phyloP scores from a whole-genome alignment of 2,329 filamentous ascomycete genomes.

The Aspergillus sp. region DNA sequence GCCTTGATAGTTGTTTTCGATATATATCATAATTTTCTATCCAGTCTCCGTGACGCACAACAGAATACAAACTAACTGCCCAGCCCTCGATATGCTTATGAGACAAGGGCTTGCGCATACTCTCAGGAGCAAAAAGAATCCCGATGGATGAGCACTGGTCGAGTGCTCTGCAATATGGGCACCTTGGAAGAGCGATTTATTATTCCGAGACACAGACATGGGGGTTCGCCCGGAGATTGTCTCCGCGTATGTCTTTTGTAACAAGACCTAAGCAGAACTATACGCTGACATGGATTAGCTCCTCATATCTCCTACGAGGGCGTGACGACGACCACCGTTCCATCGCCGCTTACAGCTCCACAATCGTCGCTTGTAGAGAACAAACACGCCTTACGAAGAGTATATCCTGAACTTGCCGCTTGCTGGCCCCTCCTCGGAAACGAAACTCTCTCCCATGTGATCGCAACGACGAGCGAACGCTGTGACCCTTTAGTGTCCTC shows the following conservation, averaged over 20 bases:
- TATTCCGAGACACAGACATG: conserved; percentile 46
- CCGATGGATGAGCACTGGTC: conserved; percentile 56
- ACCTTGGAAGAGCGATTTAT: conserved; percentile 54
- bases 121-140: conserved; percentile 37
- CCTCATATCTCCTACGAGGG: conserved; percentile 29
- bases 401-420: conserved; percentile 36
- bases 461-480: conserved; percentile 24
- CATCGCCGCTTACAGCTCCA: conserved; percentile 17
- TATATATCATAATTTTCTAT: background rate
- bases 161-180: conserved; percentile 56
- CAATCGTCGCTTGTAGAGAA: conserved; percentile 18
- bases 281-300: conserved; percentile 10
- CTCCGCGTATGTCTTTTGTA: conserved; percentile 21
- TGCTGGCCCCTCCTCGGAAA: conserved; percentile 27
- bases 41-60: background rate
- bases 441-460: conserved; percentile 31
- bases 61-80: conserved; percentile 1
- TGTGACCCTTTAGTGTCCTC: conserved; percentile 37
- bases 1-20: background rate
- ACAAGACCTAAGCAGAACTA: background rate
- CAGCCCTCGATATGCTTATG: conserved; percentile 29
- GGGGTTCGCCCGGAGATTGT: conserved; percentile 45
- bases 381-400: conserved; percentile 23
- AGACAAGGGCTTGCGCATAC: conserved; percentile 20
- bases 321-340: conserved; percentile 24